These are phyloP conservation scores for Gastrodia elata DNA, from an alignment of 106 monocot species.

Conservation along the genomic window DNA sequence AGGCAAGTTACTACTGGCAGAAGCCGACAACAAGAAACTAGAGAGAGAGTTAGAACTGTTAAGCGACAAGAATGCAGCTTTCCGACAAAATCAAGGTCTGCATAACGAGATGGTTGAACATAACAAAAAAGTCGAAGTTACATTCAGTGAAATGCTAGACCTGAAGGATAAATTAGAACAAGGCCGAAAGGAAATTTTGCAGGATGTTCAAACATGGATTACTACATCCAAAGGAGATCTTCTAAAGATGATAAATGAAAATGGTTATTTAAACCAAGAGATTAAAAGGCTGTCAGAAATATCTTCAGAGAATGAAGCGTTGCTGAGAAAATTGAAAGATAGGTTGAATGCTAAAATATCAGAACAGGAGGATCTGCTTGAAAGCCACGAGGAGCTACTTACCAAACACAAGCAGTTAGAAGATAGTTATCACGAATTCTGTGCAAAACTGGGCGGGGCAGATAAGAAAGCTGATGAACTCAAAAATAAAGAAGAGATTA, in stretches of 20 bases:
- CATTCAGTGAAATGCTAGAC: slow-evolving; percentile 8
- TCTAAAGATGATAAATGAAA: slow-evolving; percentile 13
- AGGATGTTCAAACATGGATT: slow-evolving; percentile 12
- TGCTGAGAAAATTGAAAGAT: slow-evolving; percentile 17
- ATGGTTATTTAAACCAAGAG: slow-evolving; percentile 20
- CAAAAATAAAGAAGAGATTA: slow-evolving; percentile 16
- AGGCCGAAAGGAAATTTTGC: slow-evolving; percentile 8
- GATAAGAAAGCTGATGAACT: slow-evolving; percentile 20
- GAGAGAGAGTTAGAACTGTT: slow-evolving; percentile 16
- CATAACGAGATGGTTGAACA: slow-evolving; percentile 18
- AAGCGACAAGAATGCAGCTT: slow-evolving; percentile 19
- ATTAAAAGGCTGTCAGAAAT: background rate
- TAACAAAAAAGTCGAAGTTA: slow-evolving; percentile 17
- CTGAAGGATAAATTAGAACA: slow-evolving; percentile 15
- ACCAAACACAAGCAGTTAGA: slow-evolving; percentile 33
- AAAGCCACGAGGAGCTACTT: slow-evolving; percentile 28
- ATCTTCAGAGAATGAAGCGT: slow-evolving; percentile 14
- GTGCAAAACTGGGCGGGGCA: slow-evolving; percentile 16
- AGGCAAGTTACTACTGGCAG: slow-evolving; percentile 7
- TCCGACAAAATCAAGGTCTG: slow-evolving; percentile 20
- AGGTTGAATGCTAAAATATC: slow-evolving; percentile 27
- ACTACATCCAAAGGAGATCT: slow-evolving; percentile 21
- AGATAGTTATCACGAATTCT: slow-evolving; percentile 16
- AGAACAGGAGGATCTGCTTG: slow-evolving; percentile 20
- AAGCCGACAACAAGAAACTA: slow-evolving; percentile 11